Evolutionary conservation across 2,329 filamentous ascomycete species (phyloP), one percentile per base, ranked within the genome.

Genomic region (Hymenotorrendiella dingleyae): DNA sequence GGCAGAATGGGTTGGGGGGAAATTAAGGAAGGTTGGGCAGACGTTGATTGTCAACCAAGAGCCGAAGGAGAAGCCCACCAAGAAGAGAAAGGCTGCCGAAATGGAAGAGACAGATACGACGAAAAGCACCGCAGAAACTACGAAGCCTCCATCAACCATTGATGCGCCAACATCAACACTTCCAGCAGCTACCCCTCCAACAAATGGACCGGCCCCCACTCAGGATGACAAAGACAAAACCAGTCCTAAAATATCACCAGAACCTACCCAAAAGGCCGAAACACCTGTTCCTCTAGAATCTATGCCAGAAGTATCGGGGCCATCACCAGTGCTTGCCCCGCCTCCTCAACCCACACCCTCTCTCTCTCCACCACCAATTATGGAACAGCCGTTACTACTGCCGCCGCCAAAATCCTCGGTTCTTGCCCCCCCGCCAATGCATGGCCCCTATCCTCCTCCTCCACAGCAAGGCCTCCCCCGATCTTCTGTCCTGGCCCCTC

Each of bases 1-100:
- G 49, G 86, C 86, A 24, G 79, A 86, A 55, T 91, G 87, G 76
- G 74, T 83, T 42, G 82, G 87, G 56, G 84, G 84, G 19, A 85
- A 82, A 60, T 69, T 90, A 58, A 82, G 78, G 58, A 75, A 78
- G 48, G 74, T 88, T 28, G 86, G 86, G 29, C 81, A 76, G 53
- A 71, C 75, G 49, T 72, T 83, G 27, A 73, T 72, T 2, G 72
- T 81, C 48, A 76, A 82, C 55, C 77, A 81, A 12, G 40, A 36
- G 20, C 24, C 35, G 32, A 67, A 71, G 49, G 67, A 73, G 62
- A 82, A 79, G 60, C 41, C 45, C 4, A 41, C 28, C 21, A 68
- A 53, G 60, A 68, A 58, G 73, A 80, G 35, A 73, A 76, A 46
- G 71, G 75, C 27, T 73, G 73, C 53, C 71, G 75, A 60, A 76